These are phyloP conservation scores for Termitomyces sp. DNA, from an alignment of 768 basidiomycete genomes.

Conservation along the genomic window DNA sequence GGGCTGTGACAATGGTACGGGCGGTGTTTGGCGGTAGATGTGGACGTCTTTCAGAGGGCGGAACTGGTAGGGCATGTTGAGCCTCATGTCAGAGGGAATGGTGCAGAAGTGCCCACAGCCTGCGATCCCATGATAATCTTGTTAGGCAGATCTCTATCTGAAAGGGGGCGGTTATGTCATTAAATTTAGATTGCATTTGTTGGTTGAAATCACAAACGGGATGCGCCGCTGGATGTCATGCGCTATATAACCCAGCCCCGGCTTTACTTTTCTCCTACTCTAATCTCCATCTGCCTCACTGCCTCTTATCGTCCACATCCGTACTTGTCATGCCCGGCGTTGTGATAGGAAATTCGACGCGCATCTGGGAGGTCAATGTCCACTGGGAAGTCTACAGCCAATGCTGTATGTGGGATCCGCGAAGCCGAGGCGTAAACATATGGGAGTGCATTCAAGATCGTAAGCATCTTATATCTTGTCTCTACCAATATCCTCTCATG, in stretches of 20 bases:
- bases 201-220: conserved; percentile 9
- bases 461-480: conserved; percentile 30
- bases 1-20: not conserved
- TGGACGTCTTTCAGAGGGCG: not conserved
- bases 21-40: not conserved
- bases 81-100: conserved; percentile 3
- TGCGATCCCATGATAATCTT: conserved; percentile 13
- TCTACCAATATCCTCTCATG: not conserved
- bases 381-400: conserved; percentile 62
- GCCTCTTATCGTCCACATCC: not conserved
- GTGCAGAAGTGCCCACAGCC: not conserved
- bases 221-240: conserved; percentile 16
- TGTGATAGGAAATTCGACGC: conserved; percentile 59
- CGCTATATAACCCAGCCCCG: conserved; percentile 14
- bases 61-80: not conserved
- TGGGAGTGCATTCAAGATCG: conserved; percentile 73
- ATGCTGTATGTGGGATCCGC: conserved; percentile 67
- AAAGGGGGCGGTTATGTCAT: conserved; percentile 14
- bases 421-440: conserved; percentile 61
- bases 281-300: not conserved
- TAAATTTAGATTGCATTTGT: conserved; percentile 11
- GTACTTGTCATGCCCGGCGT: conserved; percentile 30
- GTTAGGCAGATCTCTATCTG: conserved; percentile 6
- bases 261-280: not conserved
- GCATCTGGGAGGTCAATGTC: conserved; percentile 65